These are phyloP conservation scores for Leptographium procerum DNA, from an alignment of 2,329 filamentous ascomycete species.

Conservation along the genomic window DNA sequence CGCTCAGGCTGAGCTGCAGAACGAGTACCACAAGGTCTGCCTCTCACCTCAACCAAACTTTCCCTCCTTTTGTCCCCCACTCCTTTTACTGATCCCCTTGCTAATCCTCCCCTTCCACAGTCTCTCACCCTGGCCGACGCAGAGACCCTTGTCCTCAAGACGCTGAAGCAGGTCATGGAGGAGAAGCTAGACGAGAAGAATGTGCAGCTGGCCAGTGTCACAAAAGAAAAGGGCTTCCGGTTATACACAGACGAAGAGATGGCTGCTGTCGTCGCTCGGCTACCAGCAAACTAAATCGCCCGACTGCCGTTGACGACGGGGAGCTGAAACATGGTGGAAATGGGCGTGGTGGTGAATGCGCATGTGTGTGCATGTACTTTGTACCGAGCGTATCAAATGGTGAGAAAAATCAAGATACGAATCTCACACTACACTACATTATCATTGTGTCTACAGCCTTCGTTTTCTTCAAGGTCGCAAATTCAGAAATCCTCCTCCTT, in stretches of 20 bases:
- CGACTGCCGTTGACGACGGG: background rate
- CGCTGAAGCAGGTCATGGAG: constrained; percentile 99
- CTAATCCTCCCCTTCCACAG: constrained; percentile 24
- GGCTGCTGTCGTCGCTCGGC: constrained; percentile 78
- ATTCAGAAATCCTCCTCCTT: no score
- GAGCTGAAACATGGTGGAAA: background rate
- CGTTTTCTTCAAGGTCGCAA: background rate
- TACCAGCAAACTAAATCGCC: constrained; percentile 48
- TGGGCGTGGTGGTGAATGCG: background rate
- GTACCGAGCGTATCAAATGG: background rate
- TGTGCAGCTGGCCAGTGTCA: constrained; percentile 94
- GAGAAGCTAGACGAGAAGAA: constrained; percentile 99
- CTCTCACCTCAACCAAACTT: background rate
- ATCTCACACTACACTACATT: background rate
- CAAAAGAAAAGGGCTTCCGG: constrained; percentile 93
- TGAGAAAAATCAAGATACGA: background rate
- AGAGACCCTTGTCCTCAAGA: constrained; percentile 92
- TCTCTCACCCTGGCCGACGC: constrained; percentile 87
- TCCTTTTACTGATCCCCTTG: background rate
- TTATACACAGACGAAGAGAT: constrained; percentile 99
- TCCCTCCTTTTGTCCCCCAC: background rate
- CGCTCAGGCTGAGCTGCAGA: constrained; percentile 94
- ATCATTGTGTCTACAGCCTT: background rate
- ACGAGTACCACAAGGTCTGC: constrained; percentile 84
- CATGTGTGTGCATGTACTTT: background rate